Percentiles rank a stretch among this genome's conserved stretches.
phyloP scores from a whole-genome alignment of 306 rosid species.

The Astragalus membranaceus region DNA sequence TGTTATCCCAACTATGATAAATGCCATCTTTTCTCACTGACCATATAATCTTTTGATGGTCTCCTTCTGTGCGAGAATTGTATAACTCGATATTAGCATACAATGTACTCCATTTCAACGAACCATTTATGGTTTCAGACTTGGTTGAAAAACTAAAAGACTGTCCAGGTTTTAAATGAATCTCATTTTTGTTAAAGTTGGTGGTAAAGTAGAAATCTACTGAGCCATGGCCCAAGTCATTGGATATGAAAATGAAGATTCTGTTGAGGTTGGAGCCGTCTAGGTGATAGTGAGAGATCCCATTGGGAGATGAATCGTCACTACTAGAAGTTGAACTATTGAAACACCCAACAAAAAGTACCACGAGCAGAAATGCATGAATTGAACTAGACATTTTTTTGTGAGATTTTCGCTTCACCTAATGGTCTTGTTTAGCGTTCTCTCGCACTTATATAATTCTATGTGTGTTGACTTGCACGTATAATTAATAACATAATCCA shows the following conservation, averaged over 20 bases:
- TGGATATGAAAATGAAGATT: neutral
- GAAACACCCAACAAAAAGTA: neutral
- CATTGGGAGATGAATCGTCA: too few species aligned
- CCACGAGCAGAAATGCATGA: neutral
- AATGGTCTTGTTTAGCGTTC: too few species aligned
- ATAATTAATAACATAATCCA: too few species aligned
- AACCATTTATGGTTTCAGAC: neutral
- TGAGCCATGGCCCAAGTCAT: neutral
- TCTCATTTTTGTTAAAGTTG: neutral
- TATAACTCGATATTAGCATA: neutral
- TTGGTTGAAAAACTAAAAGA: neutral
- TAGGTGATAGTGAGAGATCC: neutral
- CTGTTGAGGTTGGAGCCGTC: neutral
- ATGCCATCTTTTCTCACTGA: neutral
- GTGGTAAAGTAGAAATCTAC: neutral
- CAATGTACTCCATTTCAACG: neutral
- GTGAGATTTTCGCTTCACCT: neutral
- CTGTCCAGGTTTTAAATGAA: neutral
- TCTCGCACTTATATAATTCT: neutral
- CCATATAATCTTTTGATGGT: neutral
- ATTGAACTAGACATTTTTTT: neutral
- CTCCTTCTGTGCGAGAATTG: neutral
- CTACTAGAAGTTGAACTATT: neutral
- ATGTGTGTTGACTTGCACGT: too few species aligned
- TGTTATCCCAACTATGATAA: conserved; percentile 9